Evolutionary conservation across 1,139 yeast species (phyloP).

Genomic region (Taiozyma sp.): DNA sequence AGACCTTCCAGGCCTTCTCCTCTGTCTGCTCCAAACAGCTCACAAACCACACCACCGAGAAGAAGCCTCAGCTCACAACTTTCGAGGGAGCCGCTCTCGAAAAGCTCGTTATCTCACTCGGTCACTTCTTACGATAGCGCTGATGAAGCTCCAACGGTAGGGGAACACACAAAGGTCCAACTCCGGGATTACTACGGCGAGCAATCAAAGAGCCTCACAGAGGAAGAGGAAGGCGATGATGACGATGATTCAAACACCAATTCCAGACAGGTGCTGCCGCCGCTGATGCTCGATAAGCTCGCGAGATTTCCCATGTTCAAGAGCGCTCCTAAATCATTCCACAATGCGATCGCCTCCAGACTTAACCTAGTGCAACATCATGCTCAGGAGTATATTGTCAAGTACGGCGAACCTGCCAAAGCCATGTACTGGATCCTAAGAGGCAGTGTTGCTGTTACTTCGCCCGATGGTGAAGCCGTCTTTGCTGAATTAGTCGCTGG

Average conservation of each 20-base stretch:
- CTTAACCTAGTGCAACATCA: constrained; percentile 55
- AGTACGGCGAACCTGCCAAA: constrained; percentile 68
- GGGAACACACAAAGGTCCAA: neutral
- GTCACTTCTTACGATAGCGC: neutral
- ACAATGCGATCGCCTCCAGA: constrained; percentile 53
- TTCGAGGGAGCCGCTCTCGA: neutral
- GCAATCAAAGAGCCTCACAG: neutral
- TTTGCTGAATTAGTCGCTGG: constrained; percentile 70
- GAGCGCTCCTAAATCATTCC: constrained; percentile 62
- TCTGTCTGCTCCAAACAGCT: neutral
- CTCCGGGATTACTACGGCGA: neutral
- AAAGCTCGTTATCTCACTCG: neutral
- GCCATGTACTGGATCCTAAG: constrained; percentile 79
- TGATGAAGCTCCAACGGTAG: neutral
- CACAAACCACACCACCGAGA: neutral
- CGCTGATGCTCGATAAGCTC: constrained; percentile 47
- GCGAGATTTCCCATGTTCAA: constrained; percentile 58
- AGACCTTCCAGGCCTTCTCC: constrained; percentile 12
- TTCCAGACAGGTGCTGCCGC: constrained; percentile 33
- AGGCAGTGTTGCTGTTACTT: constrained; percentile 69
- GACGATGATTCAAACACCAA: constrained; percentile 10
- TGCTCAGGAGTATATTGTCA: constrained; percentile 65
- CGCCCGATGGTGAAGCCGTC: constrained; percentile 70
- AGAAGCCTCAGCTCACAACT: neutral
- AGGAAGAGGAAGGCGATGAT: neutral